Percentiles rank a stretch among this genome's conserved stretches.
These are phyloP conservation scores for Saccharomyces hybrid DNA, from an alignment of 1,139 yeast genomes.

Conservation along the genomic window DNA sequence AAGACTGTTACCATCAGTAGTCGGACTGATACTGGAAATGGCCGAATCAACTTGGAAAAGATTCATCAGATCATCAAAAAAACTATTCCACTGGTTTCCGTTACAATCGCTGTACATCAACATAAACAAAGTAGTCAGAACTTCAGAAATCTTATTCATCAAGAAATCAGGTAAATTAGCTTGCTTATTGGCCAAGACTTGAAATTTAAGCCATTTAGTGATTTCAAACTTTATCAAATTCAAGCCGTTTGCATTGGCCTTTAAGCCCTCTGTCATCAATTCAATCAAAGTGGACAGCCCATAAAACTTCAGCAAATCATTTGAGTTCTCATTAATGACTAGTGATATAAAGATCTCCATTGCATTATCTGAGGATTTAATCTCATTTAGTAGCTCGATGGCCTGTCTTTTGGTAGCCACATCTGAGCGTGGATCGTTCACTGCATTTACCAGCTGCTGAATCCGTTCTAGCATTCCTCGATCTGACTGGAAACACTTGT, in stretches of 20 bases:
- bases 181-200: constrained; percentile 24
- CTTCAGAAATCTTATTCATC: constrained; percentile 72
- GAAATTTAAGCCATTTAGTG: constrained; percentile 27
- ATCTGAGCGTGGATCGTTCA: constrained; percentile 73
- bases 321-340: constrained; percentile 39
- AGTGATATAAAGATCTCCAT: constrained; percentile 69
- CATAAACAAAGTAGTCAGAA: constrained; percentile 65
- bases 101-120: constrained; percentile 43
- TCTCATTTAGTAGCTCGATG: constrained; percentile 63
- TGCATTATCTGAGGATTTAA: constrained; percentile 71
- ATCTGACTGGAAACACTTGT: not conserved
- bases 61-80: constrained; percentile 57
- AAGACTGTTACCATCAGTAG: not conserved
- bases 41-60: constrained; percentile 29
- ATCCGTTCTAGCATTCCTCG: constrained; percentile 69
- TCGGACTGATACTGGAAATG: constrained; percentile 20
- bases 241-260: not conserved
- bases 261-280: constrained; percentile 28
- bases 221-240: constrained; percentile 17
- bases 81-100: constrained; percentile 52
- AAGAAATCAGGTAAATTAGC: constrained; percentile 52
- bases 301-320: constrained; percentile 61
- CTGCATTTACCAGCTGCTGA: constrained; percentile 88
- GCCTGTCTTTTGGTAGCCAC: constrained; percentile 72
- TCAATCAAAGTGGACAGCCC: constrained; percentile 68